A percentile compares a stretch with the other conserved stretches of the same genome.
phyloP scores from a whole-genome alignment of 768 basidiomycete species.

The Pleurotus salmoneostramineus region DNA sequence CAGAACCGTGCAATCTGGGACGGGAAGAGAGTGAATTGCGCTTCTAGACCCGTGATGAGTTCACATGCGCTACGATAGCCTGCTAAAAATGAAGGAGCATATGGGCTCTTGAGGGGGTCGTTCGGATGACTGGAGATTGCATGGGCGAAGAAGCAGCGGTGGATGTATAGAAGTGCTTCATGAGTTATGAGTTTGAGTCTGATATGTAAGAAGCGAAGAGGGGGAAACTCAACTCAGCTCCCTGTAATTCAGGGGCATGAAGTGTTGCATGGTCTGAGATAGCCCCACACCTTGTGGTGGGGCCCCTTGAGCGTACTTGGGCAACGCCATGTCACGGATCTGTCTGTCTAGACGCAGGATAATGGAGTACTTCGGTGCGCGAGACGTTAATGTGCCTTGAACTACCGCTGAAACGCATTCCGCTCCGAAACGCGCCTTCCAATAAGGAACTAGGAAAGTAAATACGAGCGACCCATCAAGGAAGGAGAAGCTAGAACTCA shows the following conservation, averaged over 20 bases:
- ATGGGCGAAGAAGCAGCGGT: constrained; percentile 75
- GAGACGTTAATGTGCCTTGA: constrained; percentile 62
- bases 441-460: constrained; percentile 49
- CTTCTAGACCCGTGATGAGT: constrained; percentile 43
- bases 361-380: constrained; percentile 56
- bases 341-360: constrained; percentile 66
- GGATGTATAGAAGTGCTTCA: constrained; percentile 66
- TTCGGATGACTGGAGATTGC: constrained; percentile 60
- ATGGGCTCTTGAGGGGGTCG: constrained; percentile 67
- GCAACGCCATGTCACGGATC: constrained; percentile 65
- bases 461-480: constrained; percentile 1
- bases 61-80: constrained; percentile 66
- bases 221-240: constrained; percentile 45
- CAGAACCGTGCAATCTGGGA: constrained; percentile 61
- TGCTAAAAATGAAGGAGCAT: constrained; percentile 63
- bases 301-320: constrained; percentile 52
- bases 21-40: constrained; percentile 49
- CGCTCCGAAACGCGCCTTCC: constrained; percentile 68
- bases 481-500: constrained; percentile 25
- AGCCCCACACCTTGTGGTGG: constrained; percentile 48
- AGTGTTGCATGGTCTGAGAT: constrained; percentile 65
- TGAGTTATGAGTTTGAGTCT: background rate
- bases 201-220: background rate
- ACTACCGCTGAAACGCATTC: constrained; percentile 67
- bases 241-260: constrained; percentile 73